Conservation (phyloP, 2,329 filamentous ascomycete genomes). For the Monilinia fructigena region DNA sequence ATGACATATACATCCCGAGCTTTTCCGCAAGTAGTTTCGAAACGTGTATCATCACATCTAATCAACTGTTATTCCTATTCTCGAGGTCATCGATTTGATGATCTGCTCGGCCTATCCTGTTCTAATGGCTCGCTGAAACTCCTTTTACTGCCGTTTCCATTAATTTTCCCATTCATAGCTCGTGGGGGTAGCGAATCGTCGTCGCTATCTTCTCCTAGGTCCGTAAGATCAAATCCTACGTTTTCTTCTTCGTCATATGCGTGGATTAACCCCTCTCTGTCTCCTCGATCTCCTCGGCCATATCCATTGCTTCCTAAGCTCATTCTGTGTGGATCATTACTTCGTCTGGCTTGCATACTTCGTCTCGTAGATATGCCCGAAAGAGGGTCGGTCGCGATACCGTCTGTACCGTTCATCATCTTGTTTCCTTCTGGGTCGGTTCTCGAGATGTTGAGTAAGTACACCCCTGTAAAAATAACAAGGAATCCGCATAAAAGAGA, state of each 20-base stretch:
- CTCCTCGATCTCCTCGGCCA: slow-evolving; percentile 61
- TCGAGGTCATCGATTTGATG: slow-evolving; percentile 33
- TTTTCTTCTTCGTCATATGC: slow-evolving; percentile 84
- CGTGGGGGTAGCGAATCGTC: slow-evolving; percentile 42
- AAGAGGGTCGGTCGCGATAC: slow-evolving; percentile 86
- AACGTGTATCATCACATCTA: slow-evolving; percentile 15
- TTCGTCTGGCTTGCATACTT: slow-evolving; percentile 88
- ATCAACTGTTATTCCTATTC: slow-evolving; percentile 12
- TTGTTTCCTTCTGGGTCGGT: slow-evolving; percentile 79
- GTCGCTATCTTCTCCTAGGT: slow-evolving; percentile 75
- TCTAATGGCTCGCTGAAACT: slow-evolving; percentile 36
- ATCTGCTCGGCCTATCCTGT: slow-evolving; percentile 29
- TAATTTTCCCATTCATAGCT: slow-evolving; percentile 35
- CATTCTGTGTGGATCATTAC: slow-evolving; percentile 57
- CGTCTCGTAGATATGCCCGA: slow-evolving; percentile 85
- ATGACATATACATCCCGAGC: slow-evolving; percentile 18
- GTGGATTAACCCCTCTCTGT: slow-evolving; percentile 80
- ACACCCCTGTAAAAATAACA: slow-evolving; percentile 92
- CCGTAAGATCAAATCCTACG: slow-evolving; percentile 70
- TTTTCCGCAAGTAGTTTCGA: slow-evolving; percentile 10
- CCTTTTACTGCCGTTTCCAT: slow-evolving; percentile 35
- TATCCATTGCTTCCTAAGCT: slow-evolving; percentile 62
- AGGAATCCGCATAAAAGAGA: slow-evolving; percentile 92
- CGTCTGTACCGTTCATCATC: slow-evolving; percentile 65
- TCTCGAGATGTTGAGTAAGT: slow-evolving; percentile 92